phyloP scores from a whole-genome alignment of 768 basidiomycete species.

The Leucocoprinus sp. region DNA sequence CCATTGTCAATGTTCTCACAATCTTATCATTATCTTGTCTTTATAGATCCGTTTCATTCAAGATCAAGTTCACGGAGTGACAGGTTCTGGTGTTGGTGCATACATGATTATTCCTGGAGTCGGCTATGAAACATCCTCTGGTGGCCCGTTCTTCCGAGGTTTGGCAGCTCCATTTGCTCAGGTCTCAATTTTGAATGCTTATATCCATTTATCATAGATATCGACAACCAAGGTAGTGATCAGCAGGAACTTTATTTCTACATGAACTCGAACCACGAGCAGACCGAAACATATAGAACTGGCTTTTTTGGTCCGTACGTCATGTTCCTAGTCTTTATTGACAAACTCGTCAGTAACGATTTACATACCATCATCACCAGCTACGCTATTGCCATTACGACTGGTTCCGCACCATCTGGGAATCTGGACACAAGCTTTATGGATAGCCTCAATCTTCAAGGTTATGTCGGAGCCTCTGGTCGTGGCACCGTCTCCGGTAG shows the following conservation, averaged over 20 bases:
- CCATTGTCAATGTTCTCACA: background rate
- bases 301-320: constrained; percentile 41
- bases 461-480: constrained; percentile 34
- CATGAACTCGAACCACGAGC: constrained; percentile 40
- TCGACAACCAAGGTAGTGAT: constrained; percentile 37
- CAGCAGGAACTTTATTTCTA: constrained; percentile 44
- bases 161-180: constrained; percentile 1
- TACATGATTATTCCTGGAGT: constrained; percentile 37
- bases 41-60: constrained; percentile 40
- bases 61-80: constrained; percentile 44
- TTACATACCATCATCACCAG: constrained; percentile 13
- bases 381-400: constrained; percentile 35
- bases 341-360: background rate
- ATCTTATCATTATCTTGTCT: background rate
- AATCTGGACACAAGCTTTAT: constrained; percentile 35
- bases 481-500: constrained; percentile 37
- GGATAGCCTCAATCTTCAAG: constrained; percentile 32
- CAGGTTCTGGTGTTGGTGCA: constrained; percentile 36
- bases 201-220: constrained; percentile 22
- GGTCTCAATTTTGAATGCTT: background rate
- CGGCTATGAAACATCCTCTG: constrained; percentile 38
- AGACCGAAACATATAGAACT: constrained; percentile 35
- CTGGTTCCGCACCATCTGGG: constrained; percentile 34
- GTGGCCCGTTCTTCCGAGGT: constrained; percentile 44
- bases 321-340: too few species aligned